These are phyloP conservation scores for Chaetomium cochliodes DNA, from an alignment of 495 filamentous ascomycete genomes.

Conservation along the genomic window DNA sequence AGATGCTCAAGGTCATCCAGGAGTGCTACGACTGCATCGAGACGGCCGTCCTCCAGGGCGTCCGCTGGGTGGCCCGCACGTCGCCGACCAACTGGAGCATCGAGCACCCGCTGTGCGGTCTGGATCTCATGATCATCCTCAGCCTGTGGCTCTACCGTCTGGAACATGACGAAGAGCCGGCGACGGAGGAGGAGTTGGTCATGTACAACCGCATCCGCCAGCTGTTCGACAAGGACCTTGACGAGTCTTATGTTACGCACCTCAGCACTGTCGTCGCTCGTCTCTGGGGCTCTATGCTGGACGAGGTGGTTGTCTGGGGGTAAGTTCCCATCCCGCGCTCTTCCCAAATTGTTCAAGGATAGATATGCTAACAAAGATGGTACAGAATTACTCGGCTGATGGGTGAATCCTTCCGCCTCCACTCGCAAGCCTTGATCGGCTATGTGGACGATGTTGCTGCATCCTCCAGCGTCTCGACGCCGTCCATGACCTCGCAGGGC, in stretches of 20 bases:
- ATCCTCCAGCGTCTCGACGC: conserved; percentile 57
- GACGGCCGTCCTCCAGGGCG: conserved; percentile 88
- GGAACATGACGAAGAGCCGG: conserved; percentile 96
- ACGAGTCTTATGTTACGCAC: conserved; percentile 67
- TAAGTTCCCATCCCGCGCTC: conserved; percentile 41
- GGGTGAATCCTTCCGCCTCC: conserved; percentile 97
- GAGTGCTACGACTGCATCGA: conserved; percentile 98
- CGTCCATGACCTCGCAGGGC: conserved; percentile 61
- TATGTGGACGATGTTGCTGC: conserved; percentile 77
- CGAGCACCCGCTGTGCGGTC: conserved; percentile 92
- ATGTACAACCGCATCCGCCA: conserved; percentile 96
- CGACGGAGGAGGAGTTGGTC: conserved; percentile 82
- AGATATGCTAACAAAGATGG: conserved; percentile 47
- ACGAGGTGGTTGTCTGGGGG: conserved; percentile 99
- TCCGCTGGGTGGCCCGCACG: conserved; percentile 96
- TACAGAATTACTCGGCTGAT: conserved; percentile 91
- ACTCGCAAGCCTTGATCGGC: conserved; percentile 88
- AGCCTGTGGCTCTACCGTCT: conserved; percentile 97
- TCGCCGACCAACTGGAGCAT: conserved; percentile 99
- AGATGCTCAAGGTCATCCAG: conserved; percentile 98
- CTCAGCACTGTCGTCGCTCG: conserved; percentile 90
- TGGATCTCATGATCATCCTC: conserved; percentile 98
- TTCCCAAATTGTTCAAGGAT: conserved; percentile 19
- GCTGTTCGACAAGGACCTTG: conserved; percentile 85
- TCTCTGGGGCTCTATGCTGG: conserved; percentile 96